Evolutionary conservation across 306 rosid genomes (phyloP), one percentile per base, ranked within the genome.

Genomic region (Prunus kanzakura): DNA sequence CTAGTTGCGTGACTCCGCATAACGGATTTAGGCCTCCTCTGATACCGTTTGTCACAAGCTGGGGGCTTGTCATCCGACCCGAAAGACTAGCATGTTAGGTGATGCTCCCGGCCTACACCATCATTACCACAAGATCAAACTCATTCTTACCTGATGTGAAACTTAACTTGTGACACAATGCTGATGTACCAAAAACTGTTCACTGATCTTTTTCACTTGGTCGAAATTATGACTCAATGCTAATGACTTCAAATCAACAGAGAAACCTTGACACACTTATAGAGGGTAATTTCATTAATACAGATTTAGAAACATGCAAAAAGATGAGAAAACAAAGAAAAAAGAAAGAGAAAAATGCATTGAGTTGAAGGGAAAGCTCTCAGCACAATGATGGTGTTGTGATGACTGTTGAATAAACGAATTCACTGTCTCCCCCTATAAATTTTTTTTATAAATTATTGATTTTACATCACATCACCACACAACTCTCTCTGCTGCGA

Each of bases 321-420:
- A 32, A 64, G 49, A 35, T 12, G 35, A 20, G 29, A 20, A 35
- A 35, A 19, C 20, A 64, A 43, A 43, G 23, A 32, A 35, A 35
- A 38, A 25, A 38, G 25, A 19, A 35, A 64, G 19, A 35, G 45
- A 32, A 20, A 32, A 41, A 56, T 41, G 50, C 69, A n/a, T 35
- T 60, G 76, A 72, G 25, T 56, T 47, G 46, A 73, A 45, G 41
- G 58, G 57, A 46, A 73, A 60, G 47, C 25, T 43, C 25, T 3
- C 50, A 18, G 49, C 69, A 64, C 69, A 64, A 64, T 64, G 69
- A 64, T 64, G 69, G 9, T 35, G 69, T 64, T 19, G 49, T 19
- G 69, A 63, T 15, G 47, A 64, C 49, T 35, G 47, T 64, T 18
- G 69, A 64, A 64, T 64, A 35, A 38, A 35, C 22, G 10, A 19